Evolutionary conservation across 2,329 filamentous ascomycete species (phyloP).

Genomic region (Botrytis porri): DNA sequence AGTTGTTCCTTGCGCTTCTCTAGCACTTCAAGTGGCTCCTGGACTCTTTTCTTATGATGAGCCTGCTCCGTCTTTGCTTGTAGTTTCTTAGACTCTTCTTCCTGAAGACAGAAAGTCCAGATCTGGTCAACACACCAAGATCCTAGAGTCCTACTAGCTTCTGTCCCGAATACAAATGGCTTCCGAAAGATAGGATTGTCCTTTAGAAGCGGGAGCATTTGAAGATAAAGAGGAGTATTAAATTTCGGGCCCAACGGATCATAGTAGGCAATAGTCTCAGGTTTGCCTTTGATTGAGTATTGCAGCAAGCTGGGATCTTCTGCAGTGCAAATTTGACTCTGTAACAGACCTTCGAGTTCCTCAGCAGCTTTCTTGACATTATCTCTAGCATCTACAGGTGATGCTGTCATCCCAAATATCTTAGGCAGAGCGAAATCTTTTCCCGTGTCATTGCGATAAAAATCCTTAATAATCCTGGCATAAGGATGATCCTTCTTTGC

Average conservation of each 20-base stretch:
- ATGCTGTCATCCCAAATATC: constrained; percentile 96
- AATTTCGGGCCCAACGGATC: constrained; percentile 47
- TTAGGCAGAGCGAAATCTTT: constrained; percentile 57
- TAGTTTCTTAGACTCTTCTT: constrained; percentile 59
- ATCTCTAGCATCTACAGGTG: constrained; percentile 79
- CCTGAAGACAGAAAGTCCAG: constrained; percentile 68
- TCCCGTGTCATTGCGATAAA: constrained; percentile 55
- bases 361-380: constrained; percentile 68
- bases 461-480: constrained; percentile 83
- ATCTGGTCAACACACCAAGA: constrained; percentile 81
- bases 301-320: constrained; percentile 57
- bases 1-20: constrained; percentile 56
- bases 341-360: constrained; percentile 72
- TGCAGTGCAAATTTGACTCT: constrained; percentile 80
- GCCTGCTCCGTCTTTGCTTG: constrained; percentile 52
- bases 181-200: constrained; percentile 43
- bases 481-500: constrained; percentile 93
- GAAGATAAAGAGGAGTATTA: constrained; percentile 62
- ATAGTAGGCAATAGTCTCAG: constrained; percentile 58
- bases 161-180: constrained; percentile 49
- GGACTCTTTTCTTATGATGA: constrained; percentile 35
- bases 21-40: constrained; percentile 40
- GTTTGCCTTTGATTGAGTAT: constrained; percentile 57
- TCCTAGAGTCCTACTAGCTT: constrained; percentile 66
- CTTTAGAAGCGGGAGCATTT: constrained; percentile 52